These are phyloP conservation scores for Myrica gale DNA, from an alignment of 306 rosid species.

Conservation along the genomic window DNA sequence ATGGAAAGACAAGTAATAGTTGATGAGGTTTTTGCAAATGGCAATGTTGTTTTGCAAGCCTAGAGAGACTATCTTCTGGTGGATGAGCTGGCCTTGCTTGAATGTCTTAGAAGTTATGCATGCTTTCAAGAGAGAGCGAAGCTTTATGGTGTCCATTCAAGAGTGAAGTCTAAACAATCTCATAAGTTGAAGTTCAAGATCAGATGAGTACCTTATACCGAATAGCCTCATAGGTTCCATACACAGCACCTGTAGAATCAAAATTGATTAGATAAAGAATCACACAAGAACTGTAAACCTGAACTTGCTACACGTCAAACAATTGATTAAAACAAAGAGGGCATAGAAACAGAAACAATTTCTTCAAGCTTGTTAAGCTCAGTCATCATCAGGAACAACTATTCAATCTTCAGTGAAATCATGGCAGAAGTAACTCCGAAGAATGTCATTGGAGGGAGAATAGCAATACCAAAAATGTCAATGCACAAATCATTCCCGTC, in stretches of 20 bases:
- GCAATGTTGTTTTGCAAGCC: constrained; percentile 51
- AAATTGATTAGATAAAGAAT: constrained; percentile 8
- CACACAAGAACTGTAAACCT: background rate
- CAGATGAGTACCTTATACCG: constrained; percentile 60
- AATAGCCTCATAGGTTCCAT: constrained; percentile 82
- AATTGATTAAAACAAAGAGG: background rate
- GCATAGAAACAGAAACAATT: background rate
- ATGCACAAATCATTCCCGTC: background rate
- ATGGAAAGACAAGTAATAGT: constrained; percentile 53
- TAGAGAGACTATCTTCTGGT: constrained; percentile 56
- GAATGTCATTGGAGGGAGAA: background rate
- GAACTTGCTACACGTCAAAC: background rate
- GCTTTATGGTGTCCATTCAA: constrained; percentile 48
- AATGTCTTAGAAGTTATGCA: constrained; percentile 46
- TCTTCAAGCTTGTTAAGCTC: background rate
- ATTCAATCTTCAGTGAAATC: background rate
- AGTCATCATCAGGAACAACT: no score
- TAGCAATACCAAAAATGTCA: background rate
- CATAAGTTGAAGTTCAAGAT: constrained; percentile 11
- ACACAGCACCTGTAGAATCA: constrained; percentile 66
- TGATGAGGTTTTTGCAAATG: constrained; percentile 53
- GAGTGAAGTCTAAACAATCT: constrained; percentile 11
- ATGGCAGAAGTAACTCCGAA: background rate
- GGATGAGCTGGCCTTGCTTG: constrained; percentile 57
- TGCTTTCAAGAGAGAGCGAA: constrained; percentile 47